Evolutionary conservation across 257 asterid genomes (phyloP).

Genomic region (Lycium ferocissimum): DNA sequence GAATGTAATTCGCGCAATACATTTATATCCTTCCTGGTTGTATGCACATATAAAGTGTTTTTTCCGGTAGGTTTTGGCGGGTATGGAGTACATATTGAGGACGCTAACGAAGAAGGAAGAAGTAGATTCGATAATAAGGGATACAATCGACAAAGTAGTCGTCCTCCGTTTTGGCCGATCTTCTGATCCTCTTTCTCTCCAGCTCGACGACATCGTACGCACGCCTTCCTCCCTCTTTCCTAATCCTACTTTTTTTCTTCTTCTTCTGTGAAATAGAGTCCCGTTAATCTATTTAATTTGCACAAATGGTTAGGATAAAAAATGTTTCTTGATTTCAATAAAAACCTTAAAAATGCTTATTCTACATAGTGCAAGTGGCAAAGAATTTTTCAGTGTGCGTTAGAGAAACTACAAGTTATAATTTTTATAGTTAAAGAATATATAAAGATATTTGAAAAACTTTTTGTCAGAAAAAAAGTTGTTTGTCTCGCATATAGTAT

Average conservation of each 20-base stretch:
- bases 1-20: no score
- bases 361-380: no score
- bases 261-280: not conserved
- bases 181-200: constrained; percentile 78
- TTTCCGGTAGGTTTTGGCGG: not conserved
- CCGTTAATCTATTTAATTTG: not conserved
- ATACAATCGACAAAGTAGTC: constrained; percentile 88
- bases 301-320: not conserved
- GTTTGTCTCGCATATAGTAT: not conserved
- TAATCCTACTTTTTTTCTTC: not conserved
- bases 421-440: not conserved
- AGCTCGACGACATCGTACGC: constrained; percentile 82
- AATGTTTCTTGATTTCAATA: not conserved
- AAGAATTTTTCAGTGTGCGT: no score
- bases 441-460: not conserved
- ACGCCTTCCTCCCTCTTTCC: not conserved
- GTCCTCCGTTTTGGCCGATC: constrained; percentile 93
- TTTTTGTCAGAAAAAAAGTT: not conserved
- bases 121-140: constrained; percentile 74
- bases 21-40: no score
- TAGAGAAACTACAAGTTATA: not conserved
- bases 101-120: constrained; percentile 69
- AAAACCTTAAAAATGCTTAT: no score
- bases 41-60: no score
- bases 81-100: constrained; percentile 77